Evolutionary conservation across 2,329 filamentous ascomycete genomes (phyloP).

Genomic region (Fusarium sp.): DNA sequence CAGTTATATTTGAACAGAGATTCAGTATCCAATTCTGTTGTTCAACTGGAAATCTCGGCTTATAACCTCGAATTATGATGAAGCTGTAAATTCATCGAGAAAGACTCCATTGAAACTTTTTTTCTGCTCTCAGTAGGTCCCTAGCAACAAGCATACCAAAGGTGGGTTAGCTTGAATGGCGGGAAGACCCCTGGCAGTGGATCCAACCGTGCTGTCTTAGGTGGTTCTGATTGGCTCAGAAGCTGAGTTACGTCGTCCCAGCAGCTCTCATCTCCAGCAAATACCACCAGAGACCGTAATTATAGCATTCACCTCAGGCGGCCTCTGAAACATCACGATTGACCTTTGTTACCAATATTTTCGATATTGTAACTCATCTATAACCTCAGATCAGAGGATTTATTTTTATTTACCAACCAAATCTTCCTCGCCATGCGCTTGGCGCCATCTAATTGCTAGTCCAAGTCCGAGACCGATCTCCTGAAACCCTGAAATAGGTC

Average conservation of each 20-base stretch:
- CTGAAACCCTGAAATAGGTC: conserved; percentile 48
- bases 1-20: too few species aligned
- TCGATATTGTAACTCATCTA: background rate
- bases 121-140: conserved; percentile 34
- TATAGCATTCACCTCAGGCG: conserved; percentile 20
- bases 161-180: conserved; percentile 34
- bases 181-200: conserved; percentile 44
- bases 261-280: conserved; percentile 36
- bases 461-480: conserved; percentile 37
- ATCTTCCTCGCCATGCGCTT: conserved; percentile 40
- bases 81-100: conserved; percentile 27
- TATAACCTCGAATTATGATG: conserved; percentile 15
- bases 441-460: conserved; percentile 41
- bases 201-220: conserved; percentile 38
- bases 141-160: conserved; percentile 23
- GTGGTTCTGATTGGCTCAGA: conserved; percentile 44
- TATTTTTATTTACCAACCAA: background rate
- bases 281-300: conserved; percentile 35
- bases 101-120: conserved; percentile 42
- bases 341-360: background rate
- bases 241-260: conserved; percentile 37
- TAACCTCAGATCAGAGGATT: conserved; percentile 11
- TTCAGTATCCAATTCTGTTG: background rate
- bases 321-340: conserved; percentile 11
- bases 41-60: conserved; percentile 2